Base-by-base conservation (phyloP, 73 alveolate genomes). In the Paramecium sonneborni region DNA sequence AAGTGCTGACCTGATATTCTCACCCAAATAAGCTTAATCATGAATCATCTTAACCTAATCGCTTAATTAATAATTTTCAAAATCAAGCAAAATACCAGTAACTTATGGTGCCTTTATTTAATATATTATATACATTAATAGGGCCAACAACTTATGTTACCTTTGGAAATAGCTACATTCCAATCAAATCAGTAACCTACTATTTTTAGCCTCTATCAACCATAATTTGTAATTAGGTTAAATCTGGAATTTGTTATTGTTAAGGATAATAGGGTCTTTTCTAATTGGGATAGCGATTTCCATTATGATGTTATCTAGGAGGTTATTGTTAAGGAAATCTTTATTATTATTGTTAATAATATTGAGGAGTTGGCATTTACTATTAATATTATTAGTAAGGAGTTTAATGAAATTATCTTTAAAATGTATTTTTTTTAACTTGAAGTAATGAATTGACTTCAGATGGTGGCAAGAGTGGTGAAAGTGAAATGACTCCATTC, bases 1-100 rank as follows among this genome's bases (percentile, higher is more conserved):
- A 74, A 74, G 87, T 28, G 87, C 87, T n/a, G 28, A 39, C 58
- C 58, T 74, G 55, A 74, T 74, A 39, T 74, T 74, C 62, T 74
- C 87, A 26, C 58, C 87, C 87, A 74, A 12, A 39, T 21, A 37
- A 37, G 68, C 58, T 39, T 7, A 37, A 39, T 74, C 58, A 5
- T 34, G 37, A 28, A 74, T 28, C 87, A 74, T 74, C 26, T 21
- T 37, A 32, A 34, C 37, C 24, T 74, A 74, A 37, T 74, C 87
- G 35, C 58, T 74, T 37, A 74, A 74, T 34, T 39, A 23, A 39
- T 37, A 74, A 37, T 74, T 74, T 37, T 74, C 87, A 74, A 74
- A 74, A 74, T 74, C 87, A 28, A 74, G 34, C 87, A 74, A 74
- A 3, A 74, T 39, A 18, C 87, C 87, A 21, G 87, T 74, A 28